These are phyloP conservation scores for Globisporangium radiosum DNA, from an alignment of 352 stramenopile species.

Conservation along the genomic window DNA sequence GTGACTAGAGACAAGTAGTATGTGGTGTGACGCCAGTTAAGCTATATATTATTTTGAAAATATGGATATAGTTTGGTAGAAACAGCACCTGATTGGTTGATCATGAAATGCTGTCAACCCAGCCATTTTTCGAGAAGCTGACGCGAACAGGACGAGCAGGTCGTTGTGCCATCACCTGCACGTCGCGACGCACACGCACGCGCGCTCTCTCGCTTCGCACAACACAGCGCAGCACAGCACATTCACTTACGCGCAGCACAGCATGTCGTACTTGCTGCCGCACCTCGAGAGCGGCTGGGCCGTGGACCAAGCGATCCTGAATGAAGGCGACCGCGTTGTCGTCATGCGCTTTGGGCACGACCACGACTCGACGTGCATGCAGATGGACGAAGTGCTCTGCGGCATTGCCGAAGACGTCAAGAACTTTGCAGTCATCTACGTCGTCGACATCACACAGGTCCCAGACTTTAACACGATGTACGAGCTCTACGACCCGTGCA, in stretches of 20 bases:
- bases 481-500: conserved; percentile 98
- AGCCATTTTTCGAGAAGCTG: background rate
- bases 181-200: too few species aligned
- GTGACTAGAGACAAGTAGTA: too few species aligned
- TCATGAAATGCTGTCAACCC: background rate
- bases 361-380: conserved; percentile 97
- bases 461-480: conserved; percentile 99
- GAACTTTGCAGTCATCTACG: conserved; percentile 98
- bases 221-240: background rate
- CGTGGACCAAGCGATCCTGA: conserved; percentile 99
- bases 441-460: conserved; percentile 92
- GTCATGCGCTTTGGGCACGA: conserved; percentile 99
- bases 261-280: conserved; percentile 97
- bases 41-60: background rate
- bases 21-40: too few species aligned
- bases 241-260: background rate
- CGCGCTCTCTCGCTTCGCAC: too few species aligned
- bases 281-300: conserved; percentile 97
- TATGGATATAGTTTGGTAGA: too few species aligned
- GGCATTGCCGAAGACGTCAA: conserved; percentile 98
- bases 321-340: conserved; percentile 96
- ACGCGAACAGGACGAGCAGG: background rate
- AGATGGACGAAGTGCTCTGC: conserved; percentile 96
- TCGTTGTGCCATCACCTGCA: too few species aligned
- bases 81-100: too few species aligned